Evolutionary conservation across 768 basidiomycete genomes (phyloP), one percentile per base, ranked within the genome.

Genomic region (Russula olivacea): DNA sequence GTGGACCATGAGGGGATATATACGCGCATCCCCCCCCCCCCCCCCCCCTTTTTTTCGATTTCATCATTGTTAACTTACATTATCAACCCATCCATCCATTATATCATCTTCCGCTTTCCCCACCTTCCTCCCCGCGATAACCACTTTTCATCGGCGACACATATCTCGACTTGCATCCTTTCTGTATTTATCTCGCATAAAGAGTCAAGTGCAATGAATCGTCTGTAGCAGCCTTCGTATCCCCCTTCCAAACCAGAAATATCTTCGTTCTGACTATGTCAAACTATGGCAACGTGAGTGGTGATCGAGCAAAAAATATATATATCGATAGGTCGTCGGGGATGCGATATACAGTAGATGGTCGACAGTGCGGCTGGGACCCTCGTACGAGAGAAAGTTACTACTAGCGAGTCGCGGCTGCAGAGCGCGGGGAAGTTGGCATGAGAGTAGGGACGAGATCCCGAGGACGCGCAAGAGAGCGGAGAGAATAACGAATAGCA

Each of bases 121-220:
- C 8, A 17, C 17, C 17, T 43, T 19, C 3, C 1, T 2, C 14
- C 21, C 14, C 25, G 14, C 17, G 21, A 47, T 47, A 21, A 21
- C 55, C 28, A 56, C 21, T 17, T 32, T n/a, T 41, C n/a, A 47
- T 34, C 14, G 3, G 43, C 43, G 43, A 14, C n/a, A 54, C 51
- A 60, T 53, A 28, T 47, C 43, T 47, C 43, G 8, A 21, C 45
- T 53, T 45, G 59, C 59, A 45, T 34, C 9, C 11, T 60, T 43
- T 25, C 41, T 60, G 52, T 61, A 61, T 54, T n/a, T 43, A 61
- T n/a, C n/a, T 45, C 52, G 59, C 59, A 53, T 45, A 23, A 59
- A 45, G 28, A 52, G 30, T 43, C 34, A 21, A 45, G 17, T 52
- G 41, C 30, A 45, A 34, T 52, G 21, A 23, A 12, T 38, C 25